Conservation (phyloP, 139 green algal genomes). For the Chlamydomonas sphaeroides region DNA sequence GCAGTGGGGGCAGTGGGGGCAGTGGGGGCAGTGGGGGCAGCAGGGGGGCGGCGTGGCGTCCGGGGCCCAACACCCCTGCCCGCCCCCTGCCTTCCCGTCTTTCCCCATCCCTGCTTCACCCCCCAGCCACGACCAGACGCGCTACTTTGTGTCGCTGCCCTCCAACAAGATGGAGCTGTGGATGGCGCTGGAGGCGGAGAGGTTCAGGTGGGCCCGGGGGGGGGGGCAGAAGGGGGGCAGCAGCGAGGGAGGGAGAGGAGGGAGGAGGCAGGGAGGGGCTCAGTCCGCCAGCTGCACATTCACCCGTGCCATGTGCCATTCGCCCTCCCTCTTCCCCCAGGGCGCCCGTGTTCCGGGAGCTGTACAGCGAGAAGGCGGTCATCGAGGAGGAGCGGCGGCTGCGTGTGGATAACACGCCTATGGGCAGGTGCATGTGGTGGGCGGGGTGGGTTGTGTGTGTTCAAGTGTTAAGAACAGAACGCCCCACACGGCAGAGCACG, state of each 20-base stretch:
- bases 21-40: no score
- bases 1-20: no score
- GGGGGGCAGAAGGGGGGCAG: no score
- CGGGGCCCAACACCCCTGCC: no score
- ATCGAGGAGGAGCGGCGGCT: slow-evolving; percentile 84
- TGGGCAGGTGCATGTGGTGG: slow-evolving; percentile 64
- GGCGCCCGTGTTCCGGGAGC: slow-evolving; percentile 64
- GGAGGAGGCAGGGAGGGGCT: no score
- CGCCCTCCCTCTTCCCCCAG: slow-evolving; percentile 25
- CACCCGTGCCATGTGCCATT: slow-evolving; percentile 4
- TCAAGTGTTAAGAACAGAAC: not conserved
- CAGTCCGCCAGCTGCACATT: not conserved
- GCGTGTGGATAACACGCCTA: slow-evolving; percentile 81
- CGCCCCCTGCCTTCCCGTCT: no score
- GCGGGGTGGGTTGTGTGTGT: not conserved
- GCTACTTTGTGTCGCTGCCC: slow-evolving; percentile 77
- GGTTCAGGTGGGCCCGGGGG: slow-evolving; percentile 67
- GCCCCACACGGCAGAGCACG: no score
- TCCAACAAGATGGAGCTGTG: slow-evolving; percentile 86
- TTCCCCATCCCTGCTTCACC: no score
- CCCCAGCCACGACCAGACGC: no score
- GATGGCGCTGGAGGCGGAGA: slow-evolving; percentile 89
- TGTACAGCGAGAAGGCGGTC: slow-evolving; percentile 91
- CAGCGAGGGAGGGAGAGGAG: no score
- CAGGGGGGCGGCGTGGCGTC: no score